Percentiles rank a stretch among this genome's conserved stretches.
phyloP scores from a whole-genome alignment of 495 filamentous ascomycete genomes.

The Aspergillus ellipticus region DNA sequence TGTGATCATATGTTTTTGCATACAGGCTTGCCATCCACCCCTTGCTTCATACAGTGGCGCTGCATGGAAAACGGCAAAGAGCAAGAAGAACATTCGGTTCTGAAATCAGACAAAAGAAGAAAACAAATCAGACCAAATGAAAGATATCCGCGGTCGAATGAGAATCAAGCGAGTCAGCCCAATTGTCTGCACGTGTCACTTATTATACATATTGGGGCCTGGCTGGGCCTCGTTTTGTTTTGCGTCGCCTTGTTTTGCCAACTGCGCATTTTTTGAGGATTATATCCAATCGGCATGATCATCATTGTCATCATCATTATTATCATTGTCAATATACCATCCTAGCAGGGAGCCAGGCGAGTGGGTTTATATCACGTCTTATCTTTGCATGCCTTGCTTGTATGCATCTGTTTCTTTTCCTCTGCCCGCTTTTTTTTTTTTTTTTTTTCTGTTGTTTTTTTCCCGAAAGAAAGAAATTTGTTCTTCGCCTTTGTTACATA shows the following conservation, averaged over 20 bases:
- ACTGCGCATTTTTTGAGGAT: conserved; percentile 17
- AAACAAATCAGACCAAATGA: background rate
- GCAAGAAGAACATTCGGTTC: background rate
- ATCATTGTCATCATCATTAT: conserved; percentile 18
- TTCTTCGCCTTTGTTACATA: conserved; percentile 16
- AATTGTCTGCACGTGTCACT: conserved; percentile 3
- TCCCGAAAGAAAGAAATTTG: conserved; percentile 9
- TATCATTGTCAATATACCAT: conserved; percentile 29
- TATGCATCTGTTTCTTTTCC: conserved; percentile 19
- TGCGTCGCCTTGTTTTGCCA: conserved; percentile 6
- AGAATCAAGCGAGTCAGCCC: background rate
- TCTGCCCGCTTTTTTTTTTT: conserved; percentile 11
- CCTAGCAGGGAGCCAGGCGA: conserved; percentile 31
- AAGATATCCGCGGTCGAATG: background rate
- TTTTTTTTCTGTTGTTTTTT: conserved; percentile 7
- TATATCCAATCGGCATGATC: conserved; percentile 24
- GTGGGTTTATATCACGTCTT: conserved; percentile 18
- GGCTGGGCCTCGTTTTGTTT: conserved; percentile 4
- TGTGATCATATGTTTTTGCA: conserved; percentile 1
- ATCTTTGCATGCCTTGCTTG: conserved; percentile 11
- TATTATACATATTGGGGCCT: conserved; percentile 8
- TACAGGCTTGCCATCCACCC: conserved; percentile 1
- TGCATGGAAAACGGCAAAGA: background rate
- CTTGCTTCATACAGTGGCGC: background rate
- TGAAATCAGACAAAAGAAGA: too few relatives aligned